Percentiles rank a stretch among this genome's conserved stretches.
Conservation (phyloP, 2,329 filamentous ascomycete species). For the Fusarium zealandicum region DNA sequence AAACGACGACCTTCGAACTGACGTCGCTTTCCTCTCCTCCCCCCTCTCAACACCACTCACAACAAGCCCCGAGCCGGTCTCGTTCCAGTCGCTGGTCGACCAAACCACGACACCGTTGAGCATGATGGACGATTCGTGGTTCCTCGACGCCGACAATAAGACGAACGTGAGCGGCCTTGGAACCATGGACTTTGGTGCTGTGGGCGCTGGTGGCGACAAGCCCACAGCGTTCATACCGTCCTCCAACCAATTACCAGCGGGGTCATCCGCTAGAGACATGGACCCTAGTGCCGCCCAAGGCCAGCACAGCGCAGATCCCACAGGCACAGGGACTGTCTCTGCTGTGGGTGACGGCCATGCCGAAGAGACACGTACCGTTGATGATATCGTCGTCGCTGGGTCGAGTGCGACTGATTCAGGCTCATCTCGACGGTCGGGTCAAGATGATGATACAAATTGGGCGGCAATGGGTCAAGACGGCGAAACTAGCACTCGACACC, state of each 20-base stretch:
- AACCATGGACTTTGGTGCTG: conserved; percentile 10
- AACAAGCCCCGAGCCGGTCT: conserved; percentile 40
- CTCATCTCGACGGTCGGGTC: conserved; percentile 1
- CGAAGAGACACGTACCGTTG: conserved; percentile 31
- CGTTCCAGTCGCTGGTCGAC: conserved; percentile 42
- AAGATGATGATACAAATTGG: conserved; percentile 5
- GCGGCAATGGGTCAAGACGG: neutral
- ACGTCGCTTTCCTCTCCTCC: conserved; percentile 35
- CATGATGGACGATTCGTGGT: conserved; percentile 41
- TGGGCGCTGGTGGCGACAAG: conserved; percentile 33
- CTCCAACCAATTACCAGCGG: conserved; percentile 29
- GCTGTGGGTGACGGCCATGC: conserved; percentile 20
- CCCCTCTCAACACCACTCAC: conserved; percentile 37
- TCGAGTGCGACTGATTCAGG: conserved; percentile 10
- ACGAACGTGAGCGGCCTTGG: conserved; percentile 17
- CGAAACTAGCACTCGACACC: neutral
- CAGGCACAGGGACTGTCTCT: conserved; percentile 18
- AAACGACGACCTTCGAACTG: conserved; percentile 28
- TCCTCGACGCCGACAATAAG: conserved; percentile 14
- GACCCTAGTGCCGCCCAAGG: conserved; percentile 19
- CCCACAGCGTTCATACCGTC: conserved; percentile 18
- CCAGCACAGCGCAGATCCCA: conserved; percentile 28
- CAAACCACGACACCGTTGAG: conserved; percentile 42
- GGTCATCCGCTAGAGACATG: conserved; percentile 17
- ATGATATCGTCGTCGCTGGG: conserved; percentile 10